These are phyloP conservation scores for Volvariella volvacea DNA, from an alignment of 1,284 basidiomycete genomes.

Conservation along the genomic window DNA sequence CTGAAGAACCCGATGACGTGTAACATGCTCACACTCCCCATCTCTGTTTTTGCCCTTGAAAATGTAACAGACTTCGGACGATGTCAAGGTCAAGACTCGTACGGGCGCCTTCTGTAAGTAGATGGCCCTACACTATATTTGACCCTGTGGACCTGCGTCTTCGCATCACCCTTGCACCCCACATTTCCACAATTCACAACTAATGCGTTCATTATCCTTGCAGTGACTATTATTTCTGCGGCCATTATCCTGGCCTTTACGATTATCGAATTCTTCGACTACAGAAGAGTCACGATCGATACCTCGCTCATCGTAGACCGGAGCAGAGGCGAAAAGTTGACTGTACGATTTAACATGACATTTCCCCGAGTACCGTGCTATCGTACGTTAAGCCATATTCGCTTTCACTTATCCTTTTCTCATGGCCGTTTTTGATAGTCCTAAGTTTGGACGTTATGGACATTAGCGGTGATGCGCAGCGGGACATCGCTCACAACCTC, in stretches of 20 bases:
- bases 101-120: constrained; percentile 84
- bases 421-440: constrained; percentile 40
- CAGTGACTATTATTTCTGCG: constrained; percentile 90
- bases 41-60: constrained; percentile 5
- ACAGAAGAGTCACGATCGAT: constrained; percentile 80
- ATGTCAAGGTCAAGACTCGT: constrained; percentile 95
- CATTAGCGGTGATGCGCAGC: constrained; percentile 92
- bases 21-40: constrained; percentile 9
- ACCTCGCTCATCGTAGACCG: constrained; percentile 91
- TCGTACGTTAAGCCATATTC: constrained; percentile 46
- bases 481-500: constrained; percentile 87
- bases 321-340: constrained; percentile 90
- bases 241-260: constrained; percentile 91
- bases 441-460: constrained; percentile 97
- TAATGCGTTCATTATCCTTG: constrained; percentile 6
- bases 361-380: constrained; percentile 98
- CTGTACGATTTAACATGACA: constrained; percentile 88
- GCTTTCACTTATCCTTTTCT: background rate
- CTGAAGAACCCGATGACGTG: constrained; percentile 7
- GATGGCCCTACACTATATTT: too few relatives aligned
- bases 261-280: constrained; percentile 95
- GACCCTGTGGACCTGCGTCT: too few relatives aligned
- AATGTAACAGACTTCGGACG: constrained; percentile 78
- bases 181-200: too few relatives aligned
- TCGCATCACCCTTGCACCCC: constrained; percentile 25